Evolutionary conservation across 768 basidiomycete genomes (phyloP).

Genomic region (Trametes cingulata): DNA sequence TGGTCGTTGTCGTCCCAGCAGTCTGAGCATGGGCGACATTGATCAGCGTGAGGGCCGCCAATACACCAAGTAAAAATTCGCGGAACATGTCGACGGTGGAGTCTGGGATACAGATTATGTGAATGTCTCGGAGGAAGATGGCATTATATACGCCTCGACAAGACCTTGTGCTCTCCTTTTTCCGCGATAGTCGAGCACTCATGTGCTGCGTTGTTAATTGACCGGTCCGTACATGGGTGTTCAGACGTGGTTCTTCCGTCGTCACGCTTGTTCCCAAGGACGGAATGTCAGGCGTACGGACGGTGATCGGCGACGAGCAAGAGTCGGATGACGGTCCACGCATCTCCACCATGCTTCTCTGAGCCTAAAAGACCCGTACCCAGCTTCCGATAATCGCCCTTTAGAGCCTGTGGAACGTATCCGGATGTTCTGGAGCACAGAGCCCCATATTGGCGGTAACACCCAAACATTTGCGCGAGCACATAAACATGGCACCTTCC

Average conservation of each 20-base stretch:
- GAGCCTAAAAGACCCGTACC: too few relatives aligned
- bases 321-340: too few relatives aligned
- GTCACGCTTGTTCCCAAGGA: neutral
- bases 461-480: neutral
- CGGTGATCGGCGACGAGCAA: too few relatives aligned
- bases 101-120: neutral
- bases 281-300: too few relatives aligned
- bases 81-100: neutral
- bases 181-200: too few relatives aligned
- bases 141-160: neutral
- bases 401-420: neutral
- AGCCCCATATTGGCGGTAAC: neutral
- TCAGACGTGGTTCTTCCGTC: neutral
- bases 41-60: neutral
- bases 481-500: neutral
- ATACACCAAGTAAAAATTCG: neutral
- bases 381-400: neutral
- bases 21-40: constrained; percentile 4
- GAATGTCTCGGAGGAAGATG: too few relatives aligned
- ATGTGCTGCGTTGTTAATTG: neutral
- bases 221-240: too few relatives aligned
- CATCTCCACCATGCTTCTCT: too few relatives aligned
- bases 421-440: neutral
- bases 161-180: too few relatives aligned
- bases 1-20: constrained; percentile 19